Base-by-base conservation (phyloP, 257 asterid species). In the Solanum pennellii region DNA sequence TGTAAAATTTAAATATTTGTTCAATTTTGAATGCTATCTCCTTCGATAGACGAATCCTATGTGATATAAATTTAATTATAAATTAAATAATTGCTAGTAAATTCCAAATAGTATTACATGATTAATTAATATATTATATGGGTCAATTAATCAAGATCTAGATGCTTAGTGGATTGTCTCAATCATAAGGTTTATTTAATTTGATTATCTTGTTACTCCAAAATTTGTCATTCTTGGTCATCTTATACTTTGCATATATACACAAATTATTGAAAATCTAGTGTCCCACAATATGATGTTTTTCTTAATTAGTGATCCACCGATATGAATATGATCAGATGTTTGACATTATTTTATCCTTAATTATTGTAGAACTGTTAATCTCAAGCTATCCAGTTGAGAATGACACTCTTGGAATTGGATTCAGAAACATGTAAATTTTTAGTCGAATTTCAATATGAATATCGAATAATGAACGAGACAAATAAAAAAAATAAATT, bases 381-480 rank as follows among this genome's bases (percentile, higher is more conserved):
- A 25, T 15, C 12, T 25, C 9, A 6, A 62, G 0, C 2, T 12
- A 1, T n/a, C n/a, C 9, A 2, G 5, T 59, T n/a, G 31, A 11
- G 1, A 65, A 65, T 6, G 33, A 11, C 18, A 65, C 8, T 65
- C 8, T 2, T 12, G 5, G 1, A 65, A 65, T 11, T 65, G 18
- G 7, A 25, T 27, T 25, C 7, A 14, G 7, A 2, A 25, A 25
- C 1, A 1, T 12, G 18, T 2, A 15, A 12, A 66, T 12, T 6
- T 0, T 25, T 66, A 66, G 2, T 12, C 0, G 5, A 66, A 6
- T 5, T 12, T 12, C 2, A 66, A 27, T 66, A 27, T 12, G 1
- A 25, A 0, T 13, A 66, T 13, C 2, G 4, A 25, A 66, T 66
- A 60, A 0, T 1, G 10, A 1, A 60, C 0, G 13, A 0, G 23